Conservation (phyloP, 23 red algal genomes). For the Chondrus crispus region DNA sequence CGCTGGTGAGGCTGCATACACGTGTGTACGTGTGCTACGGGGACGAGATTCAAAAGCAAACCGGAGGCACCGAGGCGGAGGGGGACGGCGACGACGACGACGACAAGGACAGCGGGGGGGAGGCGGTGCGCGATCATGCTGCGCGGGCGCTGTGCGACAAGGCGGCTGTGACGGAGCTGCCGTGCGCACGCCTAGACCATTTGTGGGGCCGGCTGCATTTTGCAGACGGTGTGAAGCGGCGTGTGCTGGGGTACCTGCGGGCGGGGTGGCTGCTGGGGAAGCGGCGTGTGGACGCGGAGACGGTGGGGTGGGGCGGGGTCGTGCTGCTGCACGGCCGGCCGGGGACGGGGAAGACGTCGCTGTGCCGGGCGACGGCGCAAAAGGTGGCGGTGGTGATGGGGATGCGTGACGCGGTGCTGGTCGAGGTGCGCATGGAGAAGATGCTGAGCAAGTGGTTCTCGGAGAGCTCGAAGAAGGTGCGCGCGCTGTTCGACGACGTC, state of each 20-base stretch:
- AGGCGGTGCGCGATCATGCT: neutral
- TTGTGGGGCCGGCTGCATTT: neutral
- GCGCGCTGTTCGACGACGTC: slow-evolving; percentile 16
- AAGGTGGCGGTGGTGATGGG: slow-evolving; percentile 28
- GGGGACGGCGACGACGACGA: neutral
- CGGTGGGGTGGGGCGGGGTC: slow-evolving; percentile 33
- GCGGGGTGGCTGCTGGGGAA: neutral
- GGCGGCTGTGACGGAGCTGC: neutral
- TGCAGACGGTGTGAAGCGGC: neutral
- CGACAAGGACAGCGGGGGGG: neutral
- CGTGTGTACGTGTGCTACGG: neutral
- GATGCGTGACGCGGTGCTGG: neutral
- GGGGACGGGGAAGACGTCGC: slow-evolving; percentile 72
- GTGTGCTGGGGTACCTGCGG: neutral
- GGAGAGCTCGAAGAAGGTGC: slow-evolving; percentile 54
- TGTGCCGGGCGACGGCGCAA: slow-evolving; percentile 43
- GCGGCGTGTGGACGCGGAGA: neutral
- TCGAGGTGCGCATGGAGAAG: slow-evolving; percentile 41
- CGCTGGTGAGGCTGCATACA: neutral
- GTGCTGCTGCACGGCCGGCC: slow-evolving; percentile 71
- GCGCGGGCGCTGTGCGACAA: neutral
- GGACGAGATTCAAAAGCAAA: neutral
- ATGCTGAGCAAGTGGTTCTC: slow-evolving; percentile 70
- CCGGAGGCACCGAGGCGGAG: no score
- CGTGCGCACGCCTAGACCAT: neutral